phyloP scores from a whole-genome alignment of 352 stramenopile genomes.

The Phytopythium vexans region DNA sequence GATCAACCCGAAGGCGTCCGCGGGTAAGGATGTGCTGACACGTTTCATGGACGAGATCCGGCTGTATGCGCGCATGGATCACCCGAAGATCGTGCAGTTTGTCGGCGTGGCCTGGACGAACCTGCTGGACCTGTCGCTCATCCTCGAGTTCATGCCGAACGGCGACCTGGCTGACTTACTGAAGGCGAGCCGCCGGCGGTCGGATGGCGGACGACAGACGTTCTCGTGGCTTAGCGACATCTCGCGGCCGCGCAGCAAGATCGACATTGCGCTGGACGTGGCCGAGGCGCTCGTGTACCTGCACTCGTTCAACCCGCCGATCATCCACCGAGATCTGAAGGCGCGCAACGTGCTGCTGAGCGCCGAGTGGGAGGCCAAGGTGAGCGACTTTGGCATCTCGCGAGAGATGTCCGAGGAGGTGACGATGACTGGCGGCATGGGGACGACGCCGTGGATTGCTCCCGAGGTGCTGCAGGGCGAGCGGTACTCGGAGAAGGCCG shows the following conservation, averaged over 20 bases:
- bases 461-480: constrained; percentile 64
- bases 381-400: constrained; percentile 45
- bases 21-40: constrained; percentile 14
- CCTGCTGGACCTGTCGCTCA: constrained; percentile 31
- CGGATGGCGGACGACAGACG: background rate
- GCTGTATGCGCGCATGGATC: constrained; percentile 31
- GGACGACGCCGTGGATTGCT: constrained; percentile 69
- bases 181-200: no score
- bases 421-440: constrained; percentile 52
- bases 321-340: constrained; percentile 53
- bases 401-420: constrained; percentile 34
- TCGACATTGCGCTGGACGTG: constrained; percentile 26
- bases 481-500: constrained; percentile 61
- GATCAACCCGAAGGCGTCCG: constrained; percentile 35
- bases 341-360: constrained; percentile 32
- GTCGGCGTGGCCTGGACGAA: constrained; percentile 41
- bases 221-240: constrained; percentile 13
- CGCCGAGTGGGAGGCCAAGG: constrained; percentile 28
- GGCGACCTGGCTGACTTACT: constrained; percentile 31
- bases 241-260: constrained; percentile 11
- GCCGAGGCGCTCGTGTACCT: constrained; percentile 39
- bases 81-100: constrained; percentile 46
- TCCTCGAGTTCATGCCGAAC: constrained; percentile 39
- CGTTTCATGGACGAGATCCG: constrained; percentile 56
- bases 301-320: constrained; percentile 32